phyloP scores from a whole-genome alignment of 805 yeast species.

The Yarrowia keelungensis region DNA sequence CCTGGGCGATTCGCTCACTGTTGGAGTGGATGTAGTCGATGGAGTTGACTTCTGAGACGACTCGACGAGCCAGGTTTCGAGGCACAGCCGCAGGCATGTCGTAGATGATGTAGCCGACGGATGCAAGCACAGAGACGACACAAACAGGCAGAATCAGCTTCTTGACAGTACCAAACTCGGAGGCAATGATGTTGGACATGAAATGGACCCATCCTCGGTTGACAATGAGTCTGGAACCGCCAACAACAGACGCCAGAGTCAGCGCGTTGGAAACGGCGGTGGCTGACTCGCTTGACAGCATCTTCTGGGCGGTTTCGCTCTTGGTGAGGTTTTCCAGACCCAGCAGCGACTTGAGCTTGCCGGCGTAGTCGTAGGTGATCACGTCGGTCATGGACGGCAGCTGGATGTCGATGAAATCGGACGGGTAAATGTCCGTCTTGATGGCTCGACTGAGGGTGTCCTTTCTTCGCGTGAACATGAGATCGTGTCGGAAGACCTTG shows the following conservation, averaged over 20 bases:
- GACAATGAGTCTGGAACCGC: constrained; percentile 45
- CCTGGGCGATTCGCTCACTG: constrained; percentile 78
- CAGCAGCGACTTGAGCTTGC: constrained; percentile 5
- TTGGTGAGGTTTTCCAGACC: constrained; percentile 8
- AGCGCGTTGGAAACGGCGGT: constrained; percentile 44
- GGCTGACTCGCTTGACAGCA: constrained; percentile 27
- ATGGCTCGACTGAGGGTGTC: constrained; percentile 68
- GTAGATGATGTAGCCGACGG: constrained; percentile 66
- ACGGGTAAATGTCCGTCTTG: constrained; percentile 63
- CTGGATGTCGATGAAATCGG: constrained; percentile 84
- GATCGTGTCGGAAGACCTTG: constrained; percentile 60
- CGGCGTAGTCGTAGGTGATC: constrained; percentile 26
- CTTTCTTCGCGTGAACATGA: constrained; percentile 81
- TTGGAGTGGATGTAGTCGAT: constrained; percentile 81
- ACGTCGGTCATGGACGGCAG: constrained; percentile 46
- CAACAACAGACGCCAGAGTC: constrained; percentile 47
- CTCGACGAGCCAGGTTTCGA: constrained; percentile 75
- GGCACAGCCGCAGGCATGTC: constrained; percentile 93
- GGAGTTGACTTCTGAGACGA: constrained; percentile 65
- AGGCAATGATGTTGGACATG: constrained; percentile 40
- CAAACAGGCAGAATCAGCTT: constrained; percentile 62
- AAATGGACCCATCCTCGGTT: constrained; percentile 43
- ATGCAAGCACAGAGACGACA: constrained; percentile 59
- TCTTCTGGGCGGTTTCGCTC: constrained; percentile 25
- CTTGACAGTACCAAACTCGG: constrained; percentile 43